A percentile compares a stretch with the other conserved stretches of the same genome.
Conservation (phyloP, 2,329 filamentous ascomycete species). For the Gyromitra esculenta region DNA sequence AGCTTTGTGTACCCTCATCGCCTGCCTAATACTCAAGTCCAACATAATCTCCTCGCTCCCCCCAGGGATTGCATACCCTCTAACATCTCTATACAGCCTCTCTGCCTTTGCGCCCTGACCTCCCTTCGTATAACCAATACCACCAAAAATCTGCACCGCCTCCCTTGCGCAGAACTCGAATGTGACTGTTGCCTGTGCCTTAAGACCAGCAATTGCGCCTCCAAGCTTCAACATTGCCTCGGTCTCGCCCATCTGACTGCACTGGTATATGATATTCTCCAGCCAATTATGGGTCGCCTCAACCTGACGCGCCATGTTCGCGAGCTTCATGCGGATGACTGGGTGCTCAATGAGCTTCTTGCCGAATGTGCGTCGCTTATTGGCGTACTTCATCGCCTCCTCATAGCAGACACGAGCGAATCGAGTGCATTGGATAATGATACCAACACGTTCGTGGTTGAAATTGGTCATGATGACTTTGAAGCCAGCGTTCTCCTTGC, state of each 20-base stretch:
- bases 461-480: slow-evolving; percentile 98
- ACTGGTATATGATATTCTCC: slow-evolving; percentile 93
- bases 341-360: slow-evolving; percentile 96
- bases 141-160: slow-evolving; percentile 96
- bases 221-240: slow-evolving; percentile 97
- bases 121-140: slow-evolving; percentile 87
- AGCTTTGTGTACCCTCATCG: slow-evolving; percentile 84
- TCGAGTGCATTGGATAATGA: slow-evolving; percentile 95
- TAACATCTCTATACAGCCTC: slow-evolving; percentile 90
- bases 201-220: slow-evolving; percentile 90
- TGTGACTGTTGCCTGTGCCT: slow-evolving; percentile 91
- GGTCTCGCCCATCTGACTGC: slow-evolving; percentile 88
- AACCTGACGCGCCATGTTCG: slow-evolving; percentile 97
- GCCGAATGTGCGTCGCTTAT: slow-evolving; percentile 96
- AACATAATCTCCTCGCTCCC: slow-evolving; percentile 99
- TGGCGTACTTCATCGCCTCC: slow-evolving; percentile 93
- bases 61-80: slow-evolving; percentile 95
- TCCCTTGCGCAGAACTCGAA: slow-evolving; percentile 98
- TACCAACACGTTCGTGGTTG: slow-evolving; percentile 98
- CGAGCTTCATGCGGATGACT: slow-evolving; percentile 96
- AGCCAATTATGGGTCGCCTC: slow-evolving; percentile 98
- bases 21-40: slow-evolving; percentile 92
- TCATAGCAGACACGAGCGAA: slow-evolving; percentile 98
- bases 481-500: slow-evolving; percentile 98
- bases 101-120: slow-evolving; percentile 97